Evolutionary conservation across 2,329 filamentous ascomycete genomes (phyloP).

Genomic region (Penicillium freii): DNA sequence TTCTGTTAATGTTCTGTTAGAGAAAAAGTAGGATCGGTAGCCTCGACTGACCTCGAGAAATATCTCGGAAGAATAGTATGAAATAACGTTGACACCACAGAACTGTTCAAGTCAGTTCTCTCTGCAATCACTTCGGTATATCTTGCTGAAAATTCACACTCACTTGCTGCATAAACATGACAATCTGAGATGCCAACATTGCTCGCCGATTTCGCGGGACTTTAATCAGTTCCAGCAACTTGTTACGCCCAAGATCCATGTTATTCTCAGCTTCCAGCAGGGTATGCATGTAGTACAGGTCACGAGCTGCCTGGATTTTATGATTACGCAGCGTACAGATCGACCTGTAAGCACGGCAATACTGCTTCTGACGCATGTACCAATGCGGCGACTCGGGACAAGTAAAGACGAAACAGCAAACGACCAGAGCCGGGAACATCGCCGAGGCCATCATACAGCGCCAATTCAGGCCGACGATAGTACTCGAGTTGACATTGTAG

Average conservation of each 20-base stretch:
- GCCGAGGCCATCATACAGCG: constrained; percentile 68
- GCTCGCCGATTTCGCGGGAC: constrained; percentile 63
- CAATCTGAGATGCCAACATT: constrained; percentile 59
- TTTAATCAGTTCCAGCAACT: constrained; percentile 58
- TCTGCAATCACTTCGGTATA: background rate
- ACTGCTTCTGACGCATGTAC: constrained; percentile 47
- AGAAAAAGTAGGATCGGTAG: background rate
- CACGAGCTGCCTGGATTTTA: constrained; percentile 46
- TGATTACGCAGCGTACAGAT: constrained; percentile 46
- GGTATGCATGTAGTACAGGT: constrained; percentile 48
- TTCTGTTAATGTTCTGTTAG: background rate
- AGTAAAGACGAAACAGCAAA: constrained; percentile 60
- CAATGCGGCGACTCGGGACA: constrained; percentile 57
- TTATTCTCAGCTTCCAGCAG: constrained; percentile 61
- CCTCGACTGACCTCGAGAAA: constrained; percentile 42
- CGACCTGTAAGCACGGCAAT: constrained; percentile 43
- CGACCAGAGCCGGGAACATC: constrained; percentile 59
- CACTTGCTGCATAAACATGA: constrained; percentile 67
- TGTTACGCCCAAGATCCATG: constrained; percentile 51
- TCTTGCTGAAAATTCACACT: background rate
- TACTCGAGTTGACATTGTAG: constrained; percentile 54
- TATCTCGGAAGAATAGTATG: constrained; percentile 62
- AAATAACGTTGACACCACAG: constrained; percentile 54
- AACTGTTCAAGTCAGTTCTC: constrained; percentile 29
- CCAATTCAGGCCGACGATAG: constrained; percentile 62